Evolutionary conservation across 768 basidiomycete species (phyloP), one percentile per base, ranked within the genome.

Genomic region (Hortiboletus campestris): DNA sequence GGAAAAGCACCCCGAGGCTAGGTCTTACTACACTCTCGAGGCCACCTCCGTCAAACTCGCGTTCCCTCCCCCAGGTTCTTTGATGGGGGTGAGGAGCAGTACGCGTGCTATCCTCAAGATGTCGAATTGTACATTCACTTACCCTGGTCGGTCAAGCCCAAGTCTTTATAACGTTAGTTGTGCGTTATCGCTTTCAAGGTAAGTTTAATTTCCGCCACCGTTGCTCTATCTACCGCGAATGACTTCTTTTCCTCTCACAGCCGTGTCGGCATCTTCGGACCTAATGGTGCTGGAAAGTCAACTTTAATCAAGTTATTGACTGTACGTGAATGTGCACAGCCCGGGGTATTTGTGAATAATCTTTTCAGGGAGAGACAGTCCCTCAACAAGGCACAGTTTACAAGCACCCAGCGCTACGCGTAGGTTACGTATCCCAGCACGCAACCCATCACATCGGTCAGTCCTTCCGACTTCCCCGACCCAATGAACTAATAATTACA

Each of bases 351-450:
- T 46, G 56, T 52, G 53, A 59, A 56, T 46, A 45, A 58, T 46
- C 42, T 49, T 7, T 57, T 54, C 64, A 91, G 89, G 95, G 95
- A 61, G 95, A 98, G 73, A 90, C 91, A 17, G 77, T 83, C 46
- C 94, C 96, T 42, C 94, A 98, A 72, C 84, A 90, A 69, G 95
- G 95, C 32, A 81, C 83, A 9, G 94, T 95, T 43, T 91, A 94
- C 76, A 97, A 97, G 67, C 95, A 98, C 68, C 95, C 94, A 32
- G 80, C 92, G 35, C 76, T 98, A 38, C 90, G 95, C 58, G 91
- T 98, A 51, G 95, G 94, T 49, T 98, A 98, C 72, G 94, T 98
- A 59, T 95, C 96, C 5, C 95, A 98, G 67, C 95, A 98, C 72
- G 95, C 95, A 36, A 98, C 96, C 52, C 96, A 97, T 76, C 95